Evolutionary conservation across 2,329 filamentous ascomycete genomes (phyloP), one percentile per base, ranked within the genome.

Genomic region (Dothidotthia symphoricarpi): DNA sequence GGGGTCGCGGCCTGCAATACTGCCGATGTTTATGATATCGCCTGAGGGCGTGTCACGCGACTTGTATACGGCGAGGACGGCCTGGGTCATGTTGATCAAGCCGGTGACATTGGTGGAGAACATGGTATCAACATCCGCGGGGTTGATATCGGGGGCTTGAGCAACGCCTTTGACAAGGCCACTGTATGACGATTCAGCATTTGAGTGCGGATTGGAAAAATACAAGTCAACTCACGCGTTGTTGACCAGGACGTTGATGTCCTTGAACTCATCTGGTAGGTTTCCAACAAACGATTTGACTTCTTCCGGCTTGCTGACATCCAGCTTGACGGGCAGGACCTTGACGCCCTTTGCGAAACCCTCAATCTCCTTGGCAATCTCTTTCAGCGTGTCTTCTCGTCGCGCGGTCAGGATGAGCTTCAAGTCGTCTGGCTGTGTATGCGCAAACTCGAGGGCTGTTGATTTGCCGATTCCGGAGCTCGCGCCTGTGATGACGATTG

Each of bases 71-170:
- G 86, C 82, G 13, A 97, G 71, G 43, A 96, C 75, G 30, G 87
- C 87, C 74, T 98, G 93, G 1, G 93, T 97, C 85, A 97, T 88
- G 74, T 91, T 87, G 73, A 98, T 93, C 24, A 98, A 76, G 17
- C 93, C 93, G 2, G 86, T 93, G 35, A 97, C 90, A 66, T 98
- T 98, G 41, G 93, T 97, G 31, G 79, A 72, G 63, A 96, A 88
- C 89, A 97, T 96, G 65, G 83, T 61, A 56, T 85, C 76, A 56
- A 96, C 85, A 70, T 98, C 91, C 41, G 83, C 82, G 57, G 86
- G 77, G 12, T 75, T 77, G 63, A 98, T 96, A 27, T 87, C 79
- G 13, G 90, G 90, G 1, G 89, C 88, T 63, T 85, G 82, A 33
- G 87, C 91, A 10, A 95, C 80, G 49, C 89, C 90, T 68, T 86